These are phyloP conservation scores for Sparassis latifolia DNA, from an alignment of 1,284 basidiomycete genomes.

Conservation along the genomic window DNA sequence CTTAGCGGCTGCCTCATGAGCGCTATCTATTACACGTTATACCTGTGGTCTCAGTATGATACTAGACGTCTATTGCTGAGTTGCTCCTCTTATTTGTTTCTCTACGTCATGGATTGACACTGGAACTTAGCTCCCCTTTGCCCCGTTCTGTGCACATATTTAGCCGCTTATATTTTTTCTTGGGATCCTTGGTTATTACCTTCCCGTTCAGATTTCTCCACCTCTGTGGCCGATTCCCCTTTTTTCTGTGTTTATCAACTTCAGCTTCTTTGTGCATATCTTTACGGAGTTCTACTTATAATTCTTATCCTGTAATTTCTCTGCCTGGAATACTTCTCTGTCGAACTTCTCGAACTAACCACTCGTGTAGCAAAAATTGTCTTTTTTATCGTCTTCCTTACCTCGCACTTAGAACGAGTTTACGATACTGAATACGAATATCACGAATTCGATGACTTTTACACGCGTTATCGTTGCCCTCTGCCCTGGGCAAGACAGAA, in stretches of 20 bases:
- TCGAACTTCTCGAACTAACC: conserved; percentile 1
- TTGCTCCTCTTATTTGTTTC: not conserved
- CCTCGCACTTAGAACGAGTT: conserved; percentile 3
- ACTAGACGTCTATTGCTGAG: conserved; percentile 6
- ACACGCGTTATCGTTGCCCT: not conserved
- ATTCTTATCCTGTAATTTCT: not conserved
- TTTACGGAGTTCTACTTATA: conserved; percentile 1
- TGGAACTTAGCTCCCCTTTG: not conserved
- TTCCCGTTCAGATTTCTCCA: not conserved
- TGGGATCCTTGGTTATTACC: not conserved
- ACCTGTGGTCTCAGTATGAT: conserved; percentile 4
- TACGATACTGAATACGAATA: conserved; percentile 8
- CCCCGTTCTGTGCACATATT: not conserved
- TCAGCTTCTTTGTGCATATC: not conserved
- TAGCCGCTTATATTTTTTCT: conserved; percentile 1
- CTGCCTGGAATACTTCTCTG: not conserved
- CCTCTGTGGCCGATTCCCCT: not conserved
- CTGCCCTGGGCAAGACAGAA: too few relatives aligned
- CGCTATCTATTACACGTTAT: conserved; percentile 2
- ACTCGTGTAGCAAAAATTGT: conserved; percentile 9
- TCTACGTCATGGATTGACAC: not conserved
- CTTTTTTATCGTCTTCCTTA: conserved; percentile 2
- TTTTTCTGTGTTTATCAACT: not conserved
- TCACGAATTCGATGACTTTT: not conserved
- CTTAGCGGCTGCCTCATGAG: conserved; percentile 11